Percentiles rank a stretch among this genome's conserved stretches.
phyloP scores from a whole-genome alignment of 2,329 filamentous ascomycete species.

The Penicillium hordei region DNA sequence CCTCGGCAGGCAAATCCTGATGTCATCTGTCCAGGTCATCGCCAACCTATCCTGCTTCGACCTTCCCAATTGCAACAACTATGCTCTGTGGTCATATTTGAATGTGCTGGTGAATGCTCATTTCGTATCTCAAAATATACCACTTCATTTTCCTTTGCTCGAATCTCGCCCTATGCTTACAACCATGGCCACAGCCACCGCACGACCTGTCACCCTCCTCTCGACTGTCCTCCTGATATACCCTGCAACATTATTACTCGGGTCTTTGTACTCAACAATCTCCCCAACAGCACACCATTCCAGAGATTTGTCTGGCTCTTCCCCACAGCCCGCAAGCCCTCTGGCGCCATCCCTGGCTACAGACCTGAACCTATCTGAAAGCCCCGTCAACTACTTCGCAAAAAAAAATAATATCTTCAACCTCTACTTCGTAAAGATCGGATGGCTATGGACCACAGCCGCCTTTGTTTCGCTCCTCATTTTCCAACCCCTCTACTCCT shows the following conservation, averaged over 20 bases:
- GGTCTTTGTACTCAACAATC: slow-evolving; percentile 75
- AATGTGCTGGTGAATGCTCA: neutral
- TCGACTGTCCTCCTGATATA: slow-evolving; percentile 71
- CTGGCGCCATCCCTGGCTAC: slow-evolving; percentile 38
- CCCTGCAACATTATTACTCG: slow-evolving; percentile 74
- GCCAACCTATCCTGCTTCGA: slow-evolving; percentile 4
- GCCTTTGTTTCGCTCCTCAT: slow-evolving; percentile 70
- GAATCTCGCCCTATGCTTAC: neutral
- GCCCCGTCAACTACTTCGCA: slow-evolving; percentile 72
- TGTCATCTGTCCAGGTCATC: slow-evolving; percentile 10
- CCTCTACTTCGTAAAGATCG: slow-evolving; percentile 86
- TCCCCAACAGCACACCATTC: slow-evolving; percentile 66
- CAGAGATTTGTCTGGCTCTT: neutral
- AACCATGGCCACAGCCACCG: slow-evolving; percentile 21
- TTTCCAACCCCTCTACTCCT: slow-evolving; percentile 61
- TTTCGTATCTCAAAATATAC: neutral
- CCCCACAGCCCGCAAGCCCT: slow-evolving; percentile 57
- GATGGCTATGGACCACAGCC: slow-evolving; percentile 85
- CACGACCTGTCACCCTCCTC: slow-evolving; percentile 36
- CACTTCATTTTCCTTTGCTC: neutral
- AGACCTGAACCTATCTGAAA: slow-evolving; percentile 30
- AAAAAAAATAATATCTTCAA: slow-evolving; percentile 94
- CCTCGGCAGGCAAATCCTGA: slow-evolving; percentile 14
- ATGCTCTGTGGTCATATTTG: neutral
- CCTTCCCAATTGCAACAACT: slow-evolving; percentile 6